A percentile compares a stretch with the other conserved stretches of the same genome.
Conservation (phyloP, 2,329 filamentous ascomycete species). For the Penicillium oxalicum region DNA sequence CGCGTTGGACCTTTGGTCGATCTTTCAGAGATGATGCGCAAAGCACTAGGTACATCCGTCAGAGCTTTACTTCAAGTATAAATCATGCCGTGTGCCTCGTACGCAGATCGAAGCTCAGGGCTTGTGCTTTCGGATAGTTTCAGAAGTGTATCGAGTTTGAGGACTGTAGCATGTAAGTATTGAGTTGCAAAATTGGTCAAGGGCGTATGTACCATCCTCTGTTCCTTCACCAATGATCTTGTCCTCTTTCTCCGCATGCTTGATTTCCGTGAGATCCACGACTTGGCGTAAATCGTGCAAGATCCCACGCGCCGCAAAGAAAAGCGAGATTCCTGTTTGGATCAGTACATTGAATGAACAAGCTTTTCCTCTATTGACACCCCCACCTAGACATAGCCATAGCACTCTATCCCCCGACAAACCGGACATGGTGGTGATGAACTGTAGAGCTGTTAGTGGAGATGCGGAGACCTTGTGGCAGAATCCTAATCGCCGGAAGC, state of each 20-base stretch:
- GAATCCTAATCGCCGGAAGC: slow-evolving; percentile 26
- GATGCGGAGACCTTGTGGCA: slow-evolving; percentile 23
- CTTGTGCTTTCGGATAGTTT: slow-evolving; percentile 66
- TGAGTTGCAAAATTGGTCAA: not conserved
- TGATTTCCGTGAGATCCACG: slow-evolving; percentile 52
- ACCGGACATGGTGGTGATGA: slow-evolving; percentile 27
- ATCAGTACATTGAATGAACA: not conserved
- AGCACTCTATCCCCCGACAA: slow-evolving; percentile 33
- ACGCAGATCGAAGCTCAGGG: slow-evolving; percentile 64
- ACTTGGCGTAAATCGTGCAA: slow-evolving; percentile 47
- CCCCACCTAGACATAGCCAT: slow-evolving; percentile 35
- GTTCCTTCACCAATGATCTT: slow-evolving; percentile 70
- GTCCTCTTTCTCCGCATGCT: slow-evolving; percentile 58
- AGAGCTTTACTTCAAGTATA: slow-evolving; percentile 46
- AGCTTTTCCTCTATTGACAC: not conserved
- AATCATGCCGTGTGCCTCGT: slow-evolving; percentile 39
- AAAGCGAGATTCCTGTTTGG: slow-evolving; percentile 33
- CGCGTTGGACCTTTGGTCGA: slow-evolving; percentile 37
- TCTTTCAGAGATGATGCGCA: slow-evolving; percentile 44
- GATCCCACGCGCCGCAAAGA: slow-evolving; percentile 51
- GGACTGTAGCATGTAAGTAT: slow-evolving; percentile 36
- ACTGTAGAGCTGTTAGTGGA: slow-evolving; percentile 6
- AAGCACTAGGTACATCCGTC: slow-evolving; percentile 31
- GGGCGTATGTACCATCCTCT: slow-evolving; percentile 52
- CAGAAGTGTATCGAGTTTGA: slow-evolving; percentile 60